Percentiles rank a stretch among this genome's conserved stretches.
Evolutionary conservation across 371 early-diverging fungal genomes (phyloP).

Genomic region (Mucor lusitanicus): DNA sequence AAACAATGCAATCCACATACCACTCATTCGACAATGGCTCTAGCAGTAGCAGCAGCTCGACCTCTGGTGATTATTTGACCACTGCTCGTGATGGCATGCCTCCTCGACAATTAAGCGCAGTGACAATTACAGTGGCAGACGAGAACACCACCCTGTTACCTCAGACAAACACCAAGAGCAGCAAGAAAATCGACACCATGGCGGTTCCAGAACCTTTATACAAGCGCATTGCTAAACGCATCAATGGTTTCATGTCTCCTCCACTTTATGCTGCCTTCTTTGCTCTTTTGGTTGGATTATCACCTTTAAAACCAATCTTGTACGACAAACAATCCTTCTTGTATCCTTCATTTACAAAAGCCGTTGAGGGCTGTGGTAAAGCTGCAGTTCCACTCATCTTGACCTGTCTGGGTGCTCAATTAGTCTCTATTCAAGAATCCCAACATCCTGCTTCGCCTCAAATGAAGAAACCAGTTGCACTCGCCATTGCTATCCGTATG

Average conservation of each 20-base stretch:
- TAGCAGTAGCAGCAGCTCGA: not conserved
- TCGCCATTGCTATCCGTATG: conserved; percentile 46
- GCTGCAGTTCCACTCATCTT: conserved; percentile 74
- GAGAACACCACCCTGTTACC: conserved; percentile 11
- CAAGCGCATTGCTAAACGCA: conserved; percentile 3
- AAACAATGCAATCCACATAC: not conserved
- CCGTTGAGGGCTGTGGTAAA: conserved; percentile 66
- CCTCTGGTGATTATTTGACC: not conserved
- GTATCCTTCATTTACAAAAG: conserved; percentile 59
- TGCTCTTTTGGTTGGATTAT: conserved; percentile 57
- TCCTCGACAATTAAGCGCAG: conserved; percentile 16
- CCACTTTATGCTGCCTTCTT: conserved; percentile 65
- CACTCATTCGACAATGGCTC: not conserved
- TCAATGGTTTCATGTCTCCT: conserved; percentile 57
- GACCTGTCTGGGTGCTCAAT: conserved; percentile 72
- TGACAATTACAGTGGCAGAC: conserved; percentile 9
- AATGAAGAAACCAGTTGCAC: conserved; percentile 32
- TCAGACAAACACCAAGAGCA: conserved; percentile 9
- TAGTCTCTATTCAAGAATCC: conserved; percentile 41
- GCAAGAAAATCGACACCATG: not conserved
- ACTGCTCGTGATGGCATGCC: conserved; percentile 5
- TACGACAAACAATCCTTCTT: conserved; percentile 55
- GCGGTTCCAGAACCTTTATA: not conserved
- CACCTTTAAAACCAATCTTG: conserved; percentile 54
- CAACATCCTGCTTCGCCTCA: conserved; percentile 10